A percentile compares a stretch with the other conserved stretches of the same genome.
These are phyloP conservation scores for Arachnomyces sp. DNA, from an alignment of 2,329 filamentous ascomycete genomes.

Conservation along the genomic window DNA sequence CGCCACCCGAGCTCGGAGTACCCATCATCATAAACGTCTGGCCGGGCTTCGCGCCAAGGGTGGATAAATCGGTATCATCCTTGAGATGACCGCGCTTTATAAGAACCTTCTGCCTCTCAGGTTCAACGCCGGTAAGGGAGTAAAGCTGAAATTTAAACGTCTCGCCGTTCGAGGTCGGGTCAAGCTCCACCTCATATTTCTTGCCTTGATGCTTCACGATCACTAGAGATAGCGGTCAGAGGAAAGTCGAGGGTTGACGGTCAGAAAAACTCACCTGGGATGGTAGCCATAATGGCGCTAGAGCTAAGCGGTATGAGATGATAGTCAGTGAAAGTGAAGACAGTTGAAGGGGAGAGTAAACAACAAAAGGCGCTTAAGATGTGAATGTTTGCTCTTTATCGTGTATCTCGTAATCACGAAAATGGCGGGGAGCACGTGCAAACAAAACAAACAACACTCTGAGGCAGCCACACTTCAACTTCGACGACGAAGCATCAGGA, in stretches of 20 bases:
- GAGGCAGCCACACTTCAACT: slow-evolving; percentile 4
- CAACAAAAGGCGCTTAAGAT: slow-evolving; percentile 2
- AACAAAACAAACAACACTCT: slow-evolving; percentile 24
- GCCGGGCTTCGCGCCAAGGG: slow-evolving; percentile 74
- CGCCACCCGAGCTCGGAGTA: slow-evolving; percentile 60
- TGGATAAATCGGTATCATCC: slow-evolving; percentile 80
- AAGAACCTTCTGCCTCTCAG: slow-evolving; percentile 90
- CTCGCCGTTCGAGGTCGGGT: slow-evolving; percentile 74
- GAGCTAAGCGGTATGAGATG: slow-evolving; percentile 5
- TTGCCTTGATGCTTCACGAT: slow-evolving; percentile 93
- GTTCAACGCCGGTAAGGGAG: slow-evolving; percentile 91
- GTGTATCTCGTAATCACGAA: slow-evolving; percentile 14
- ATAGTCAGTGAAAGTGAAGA: not conserved
- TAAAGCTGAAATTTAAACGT: slow-evolving; percentile 93
- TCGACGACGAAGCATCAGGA: slow-evolving; percentile 8
- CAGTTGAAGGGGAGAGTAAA: not conserved
- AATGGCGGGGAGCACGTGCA: slow-evolving; percentile 18
- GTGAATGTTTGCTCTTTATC: not conserved
- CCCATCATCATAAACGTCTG: slow-evolving; percentile 96
- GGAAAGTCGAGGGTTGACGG: not conserved
- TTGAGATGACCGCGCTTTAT: slow-evolving; percentile 93
- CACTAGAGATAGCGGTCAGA: slow-evolving; percentile 46
- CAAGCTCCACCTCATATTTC: slow-evolving; percentile 88
- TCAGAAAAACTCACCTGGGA: slow-evolving; percentile 40
- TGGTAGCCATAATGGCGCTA: slow-evolving; percentile 43